phyloP scores from a whole-genome alignment of 164 flowering plant species.

The Macadamia tetraphylla region DNA sequence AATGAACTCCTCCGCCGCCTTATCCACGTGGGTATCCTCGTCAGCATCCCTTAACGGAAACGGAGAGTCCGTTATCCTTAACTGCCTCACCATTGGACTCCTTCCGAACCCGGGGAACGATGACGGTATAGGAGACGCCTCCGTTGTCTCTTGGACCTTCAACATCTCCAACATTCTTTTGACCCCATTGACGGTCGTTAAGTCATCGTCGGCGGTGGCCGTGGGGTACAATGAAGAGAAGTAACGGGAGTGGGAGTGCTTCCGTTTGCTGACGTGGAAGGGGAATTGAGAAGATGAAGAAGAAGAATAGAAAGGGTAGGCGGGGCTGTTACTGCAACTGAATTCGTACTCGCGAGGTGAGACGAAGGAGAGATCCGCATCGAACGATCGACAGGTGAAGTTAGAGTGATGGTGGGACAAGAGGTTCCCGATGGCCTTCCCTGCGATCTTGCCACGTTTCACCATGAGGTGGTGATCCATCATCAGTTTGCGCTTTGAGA shows the following conservation, averaged over 20 bases:
- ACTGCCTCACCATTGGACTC: conserved; percentile 57
- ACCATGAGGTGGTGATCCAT: conserved; percentile 39
- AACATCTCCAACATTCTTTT: conserved; percentile 49
- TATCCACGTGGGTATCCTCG: conserved; percentile 54
- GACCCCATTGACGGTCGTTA: conserved; percentile 21
- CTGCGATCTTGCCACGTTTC: conserved; percentile 48
- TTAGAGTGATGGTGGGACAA: conserved; percentile 35
- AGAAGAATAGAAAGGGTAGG: conserved; percentile 6
- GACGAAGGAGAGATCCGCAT: conserved; percentile 9
- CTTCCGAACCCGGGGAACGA: conserved; percentile 48
- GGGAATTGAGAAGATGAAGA: conserved; percentile 6
- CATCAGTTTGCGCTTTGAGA: conserved; percentile 37
- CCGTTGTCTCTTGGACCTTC: conserved; percentile 18
- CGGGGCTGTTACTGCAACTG: conserved; percentile 76
- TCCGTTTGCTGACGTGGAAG: conserved; percentile 28
- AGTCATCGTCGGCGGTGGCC: conserved; percentile 21
- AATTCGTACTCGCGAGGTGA: conserved; percentile 43
- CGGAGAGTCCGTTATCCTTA: conserved; percentile 86
- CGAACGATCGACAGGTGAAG: background rate
- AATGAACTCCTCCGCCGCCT: conserved; percentile 79
- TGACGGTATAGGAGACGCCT: conserved; percentile 30
- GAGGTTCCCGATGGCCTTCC: conserved; percentile 39
- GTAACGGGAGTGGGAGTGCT: conserved; percentile 3
- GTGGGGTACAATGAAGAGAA: conserved; percentile 4
- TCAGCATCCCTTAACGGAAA: conserved; percentile 50